Percentiles rank a stretch among this genome's conserved stretches.
Conservation (phyloP, 1,284 basidiomycete species). For the Ceratobasidium sp. region DNA sequence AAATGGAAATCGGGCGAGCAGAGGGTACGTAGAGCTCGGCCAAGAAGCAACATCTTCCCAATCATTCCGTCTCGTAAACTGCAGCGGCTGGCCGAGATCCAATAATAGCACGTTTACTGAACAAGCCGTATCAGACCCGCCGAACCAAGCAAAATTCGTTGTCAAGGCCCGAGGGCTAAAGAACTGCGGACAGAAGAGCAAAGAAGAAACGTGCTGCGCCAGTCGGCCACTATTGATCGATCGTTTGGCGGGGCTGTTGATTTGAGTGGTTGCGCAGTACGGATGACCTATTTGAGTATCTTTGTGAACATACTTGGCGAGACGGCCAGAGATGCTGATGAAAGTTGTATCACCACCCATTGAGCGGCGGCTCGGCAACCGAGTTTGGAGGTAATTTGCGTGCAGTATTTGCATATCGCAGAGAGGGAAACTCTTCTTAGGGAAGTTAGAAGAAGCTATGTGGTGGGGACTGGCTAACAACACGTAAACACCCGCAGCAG, state of each 20-base stretch:
- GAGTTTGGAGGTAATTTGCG: background rate
- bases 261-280: constrained; percentile 18
- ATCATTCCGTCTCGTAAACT: background rate
- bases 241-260: background rate
- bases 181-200: constrained; percentile 23
- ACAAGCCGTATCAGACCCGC: background rate
- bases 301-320: background rate
- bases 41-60: background rate
- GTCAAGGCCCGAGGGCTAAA: background rate
- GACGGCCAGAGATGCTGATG: background rate
- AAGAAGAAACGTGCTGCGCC: constrained; percentile 34
- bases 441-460: background rate
- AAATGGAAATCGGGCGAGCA: background rate
- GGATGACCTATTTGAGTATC: background rate
- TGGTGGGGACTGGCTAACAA: background rate
- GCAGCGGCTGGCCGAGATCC: background rate
- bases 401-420: background rate
- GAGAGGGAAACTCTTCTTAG: background rate
- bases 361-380: background rate
- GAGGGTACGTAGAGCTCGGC: background rate
- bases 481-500: background rate
- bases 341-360: background rate
- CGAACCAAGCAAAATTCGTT: background rate
- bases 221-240: background rate
- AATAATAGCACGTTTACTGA: background rate